Base-by-base conservation (phyloP, 2,329 filamentous ascomycete species). In the Cladophialophora chaetospira region DNA sequence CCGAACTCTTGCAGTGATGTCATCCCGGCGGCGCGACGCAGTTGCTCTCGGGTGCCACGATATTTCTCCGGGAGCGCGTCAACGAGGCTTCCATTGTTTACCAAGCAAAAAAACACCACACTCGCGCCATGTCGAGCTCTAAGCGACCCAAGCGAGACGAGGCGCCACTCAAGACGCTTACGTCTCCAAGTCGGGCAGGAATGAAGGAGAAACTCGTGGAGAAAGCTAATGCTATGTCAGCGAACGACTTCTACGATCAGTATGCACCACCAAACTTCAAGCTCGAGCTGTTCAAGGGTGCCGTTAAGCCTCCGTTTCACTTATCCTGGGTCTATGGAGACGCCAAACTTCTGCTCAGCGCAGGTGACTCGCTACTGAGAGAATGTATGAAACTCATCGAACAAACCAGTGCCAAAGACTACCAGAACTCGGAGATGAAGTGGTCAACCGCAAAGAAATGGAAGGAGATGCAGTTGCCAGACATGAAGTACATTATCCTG, bases 401-500 rank as follows among this genome's bases (percentile, higher is more conserved):
- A 60, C 64, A 68, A 2, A 86, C 83, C 0, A 84, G 81, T n/a
- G 69, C 72, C 9, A 65, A 71, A 4, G 77, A 79, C 54, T 86
- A 86, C 69, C 71, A 73, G 15, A 66, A 68, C 3, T 84, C 82
- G 3, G 73, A 71, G 25, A 69, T 72, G 1, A 82, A 82, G 49
- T 87, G 84, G 84, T 77, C 80, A 4, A 72, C 75, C 0, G 63
- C 66, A 2, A 75, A 76, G 31, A 87, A 86, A 70, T 69, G 69
- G 26, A 72, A 72, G 31, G 84, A 87, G 70, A 86, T 87, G 83
- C 69, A 69, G 33, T 70, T 85, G 23, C 71, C 72, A 0, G 79
- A 83, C 54, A 84, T 87, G 82, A 75, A 79, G 42, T 87, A 83
- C 65, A 65, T 86, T 4, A 68, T 86, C 29, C 63, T 82, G 29